Evolutionary conservation across 345 rosid species (phyloP), one percentile per base, ranked within the genome.

Genomic region (Dimocarpus longan): DNA sequence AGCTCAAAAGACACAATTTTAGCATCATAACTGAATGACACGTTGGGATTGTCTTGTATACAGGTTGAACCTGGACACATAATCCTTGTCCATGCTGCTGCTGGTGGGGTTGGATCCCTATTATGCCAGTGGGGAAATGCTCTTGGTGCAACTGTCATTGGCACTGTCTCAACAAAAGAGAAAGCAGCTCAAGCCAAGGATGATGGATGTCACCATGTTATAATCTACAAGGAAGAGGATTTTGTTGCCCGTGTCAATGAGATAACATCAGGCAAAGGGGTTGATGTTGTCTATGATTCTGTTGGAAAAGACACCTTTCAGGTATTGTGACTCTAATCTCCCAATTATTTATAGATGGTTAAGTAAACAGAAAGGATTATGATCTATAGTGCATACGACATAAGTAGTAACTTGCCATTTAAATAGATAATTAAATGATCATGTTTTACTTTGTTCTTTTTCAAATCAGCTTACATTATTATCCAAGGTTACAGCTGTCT

Each of bases 111-210:
- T 66, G 99, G 99, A 21, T 93, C 99, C 75, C 74, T 93, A 11
- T 80, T 93, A 82, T 95, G 99, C 84, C 99, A 95, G 73, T 92
- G 98, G 97, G 99, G 90, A 21, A 89, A 86, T 84, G 92, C 93
- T 5, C 90, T 95, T 59, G 98, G 97, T 79, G 98, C 98, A 68
- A 90, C 87, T 28, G 98, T 95, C 43, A 91, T 92, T 44, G 98
- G 97, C 72, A 87, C 97, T 40, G 97, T 95, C 71, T 93, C 97
- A 2, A 90, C 95, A 54, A 79, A 86, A 75, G 98, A 91, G 88
- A 95, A 93, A 85, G 99, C 95, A 22, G 90, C 88, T 75, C 98
- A 92, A 86, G 99, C 97, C 71, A 95, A 86, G 83, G 93, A 88
- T n/a, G 97, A 95, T 83, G 97, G 99, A 44, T 92, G 99, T 72